Percentiles rank a stretch among this genome's conserved stretches.
phyloP scores from a whole-genome alignment of 2,329 filamentous ascomycete genomes.

The Penicillium sp. region DNA sequence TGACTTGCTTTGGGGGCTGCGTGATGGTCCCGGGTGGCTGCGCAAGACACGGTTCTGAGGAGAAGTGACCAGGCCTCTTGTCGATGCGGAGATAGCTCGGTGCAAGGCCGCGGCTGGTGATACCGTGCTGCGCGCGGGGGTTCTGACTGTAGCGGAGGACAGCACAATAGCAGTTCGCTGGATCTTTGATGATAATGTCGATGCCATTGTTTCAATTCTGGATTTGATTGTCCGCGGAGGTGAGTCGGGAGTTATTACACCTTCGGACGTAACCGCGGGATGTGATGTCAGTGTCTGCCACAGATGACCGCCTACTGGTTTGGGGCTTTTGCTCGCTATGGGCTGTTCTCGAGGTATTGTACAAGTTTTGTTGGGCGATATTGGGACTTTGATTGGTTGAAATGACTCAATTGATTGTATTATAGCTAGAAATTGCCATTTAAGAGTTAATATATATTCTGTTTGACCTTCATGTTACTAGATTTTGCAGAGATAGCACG shows the following conservation, averaged over 20 bases:
- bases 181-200: constrained; percentile 8
- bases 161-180: constrained; percentile 10
- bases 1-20: background rate
- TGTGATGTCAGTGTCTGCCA: constrained; percentile 25
- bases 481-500: too few species aligned
- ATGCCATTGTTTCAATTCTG: constrained; percentile 13
- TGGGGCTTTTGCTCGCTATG: background rate
- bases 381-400: too few species aligned
- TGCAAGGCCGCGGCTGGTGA: constrained; percentile 7
- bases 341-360: too few species aligned
- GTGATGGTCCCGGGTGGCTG: background rate
- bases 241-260: background rate
- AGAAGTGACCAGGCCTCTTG: constrained; percentile 11
- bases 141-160: constrained; percentile 1
- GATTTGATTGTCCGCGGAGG: background rate
- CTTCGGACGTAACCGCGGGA: background rate
- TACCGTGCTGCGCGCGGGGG: constrained; percentile 3
- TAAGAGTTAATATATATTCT: too few species aligned
- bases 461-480: too few species aligned
- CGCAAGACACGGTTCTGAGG: background rate
- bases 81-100: constrained; percentile 13
- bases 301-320: constrained; percentile 15
- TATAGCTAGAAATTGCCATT: background rate
- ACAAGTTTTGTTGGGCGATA: background rate
- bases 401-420: fast-evolving